Evolutionary conservation across 208 protist species (phyloP).

Genomic region (Leishmania tarentolae): DNA sequence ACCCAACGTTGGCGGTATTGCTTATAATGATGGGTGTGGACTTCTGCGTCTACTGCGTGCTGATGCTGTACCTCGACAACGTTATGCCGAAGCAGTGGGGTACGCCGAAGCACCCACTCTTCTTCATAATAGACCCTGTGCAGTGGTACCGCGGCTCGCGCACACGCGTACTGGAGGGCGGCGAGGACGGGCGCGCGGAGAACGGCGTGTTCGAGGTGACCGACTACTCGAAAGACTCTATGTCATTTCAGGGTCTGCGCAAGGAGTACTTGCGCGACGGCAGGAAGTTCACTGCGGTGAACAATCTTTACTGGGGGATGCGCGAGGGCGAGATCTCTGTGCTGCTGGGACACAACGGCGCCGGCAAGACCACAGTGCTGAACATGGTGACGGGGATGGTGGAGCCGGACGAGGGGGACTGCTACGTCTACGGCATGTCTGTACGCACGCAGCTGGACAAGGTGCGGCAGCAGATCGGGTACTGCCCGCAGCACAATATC

Average conservation of each 20-base stretch:
- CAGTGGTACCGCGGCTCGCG: slow-evolving; percentile 4
- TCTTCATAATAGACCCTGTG: slow-evolving; percentile 65
- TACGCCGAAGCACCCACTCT: slow-evolving; percentile 56
- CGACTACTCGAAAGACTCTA: slow-evolving; percentile 20
- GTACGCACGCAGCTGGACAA: slow-evolving; percentile 48
- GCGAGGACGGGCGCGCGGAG: slow-evolving; percentile 24
- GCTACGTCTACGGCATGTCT: slow-evolving; percentile 64
- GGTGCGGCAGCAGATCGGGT: slow-evolving; percentile 77
- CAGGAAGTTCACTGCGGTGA: slow-evolving; percentile 58
- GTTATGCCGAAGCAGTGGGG: slow-evolving; percentile 74
- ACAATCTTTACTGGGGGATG: slow-evolving; percentile 81
- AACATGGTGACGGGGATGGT: slow-evolving; percentile 82
- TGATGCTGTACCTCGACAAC: slow-evolving; percentile 76
- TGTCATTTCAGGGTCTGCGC: slow-evolving; percentile 38
- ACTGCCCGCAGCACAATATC: slow-evolving; percentile 52
- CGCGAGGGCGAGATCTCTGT: slow-evolving; percentile 69
- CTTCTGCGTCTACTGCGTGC: slow-evolving; percentile 56
- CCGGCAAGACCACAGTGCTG: slow-evolving; percentile 83
- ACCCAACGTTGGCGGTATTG: slow-evolving; percentile 26
- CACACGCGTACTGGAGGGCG: slow-evolving; percentile 19
- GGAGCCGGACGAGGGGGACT: slow-evolving; percentile 60
- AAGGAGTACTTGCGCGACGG: slow-evolving; percentile 50
- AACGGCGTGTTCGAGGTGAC: slow-evolving; percentile 45
- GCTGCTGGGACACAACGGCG: slow-evolving; percentile 84
- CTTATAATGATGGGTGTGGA: slow-evolving; percentile 46